These are phyloP conservation scores for Coniochaeta pulveracea DNA, from an alignment of 2,329 filamentous ascomycete species.

Conservation along the genomic window DNA sequence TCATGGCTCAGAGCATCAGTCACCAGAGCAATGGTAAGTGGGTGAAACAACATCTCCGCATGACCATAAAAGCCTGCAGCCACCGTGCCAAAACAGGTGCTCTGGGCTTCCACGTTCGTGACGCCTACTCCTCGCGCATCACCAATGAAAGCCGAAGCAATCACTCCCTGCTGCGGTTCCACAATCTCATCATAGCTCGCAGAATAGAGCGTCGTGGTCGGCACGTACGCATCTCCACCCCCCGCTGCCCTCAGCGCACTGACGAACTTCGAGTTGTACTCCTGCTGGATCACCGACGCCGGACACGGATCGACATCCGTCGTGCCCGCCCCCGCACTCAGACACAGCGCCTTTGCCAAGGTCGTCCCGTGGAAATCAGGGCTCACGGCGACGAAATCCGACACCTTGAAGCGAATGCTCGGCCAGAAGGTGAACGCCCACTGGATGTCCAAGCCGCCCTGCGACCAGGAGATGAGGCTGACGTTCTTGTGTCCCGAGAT, in stretches of 20 bases:
- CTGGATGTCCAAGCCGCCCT: slow-evolving; percentile 41
- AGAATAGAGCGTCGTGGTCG: slow-evolving; percentile 41
- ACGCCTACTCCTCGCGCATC: slow-evolving; percentile 31
- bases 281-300: slow-evolving; percentile 34
- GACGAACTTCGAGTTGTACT: slow-evolving; percentile 30
- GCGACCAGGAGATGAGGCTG: slow-evolving; percentile 39
- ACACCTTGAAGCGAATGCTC: slow-evolving; percentile 28
- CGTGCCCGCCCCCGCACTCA: slow-evolving; percentile 5
- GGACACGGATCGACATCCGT: slow-evolving; percentile 2
- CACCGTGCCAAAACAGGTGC: slow-evolving; percentile 23
- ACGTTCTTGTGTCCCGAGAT: slow-evolving; percentile 25
- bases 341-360: slow-evolving; percentile 9
- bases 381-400: slow-evolving; percentile 39
- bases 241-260: slow-evolving; percentile 25
- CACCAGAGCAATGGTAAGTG: slow-evolving; percentile 28
- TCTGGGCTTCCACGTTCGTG: slow-evolving; percentile 37
- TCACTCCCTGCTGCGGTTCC: slow-evolving; percentile 31
- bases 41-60: slow-evolving; percentile 37
- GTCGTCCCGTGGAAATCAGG: slow-evolving; percentile 31
- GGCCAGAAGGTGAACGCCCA: slow-evolving; percentile 50
- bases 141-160: slow-evolving; percentile 32
- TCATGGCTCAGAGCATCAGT: slow-evolving; percentile 35
- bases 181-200: slow-evolving; percentile 37
- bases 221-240: slow-evolving; percentile 40
- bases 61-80: slow-evolving; percentile 36